phyloP scores from a whole-genome alignment of 2,329 filamentous ascomycete genomes.

The Ophiostoma populinum region DNA sequence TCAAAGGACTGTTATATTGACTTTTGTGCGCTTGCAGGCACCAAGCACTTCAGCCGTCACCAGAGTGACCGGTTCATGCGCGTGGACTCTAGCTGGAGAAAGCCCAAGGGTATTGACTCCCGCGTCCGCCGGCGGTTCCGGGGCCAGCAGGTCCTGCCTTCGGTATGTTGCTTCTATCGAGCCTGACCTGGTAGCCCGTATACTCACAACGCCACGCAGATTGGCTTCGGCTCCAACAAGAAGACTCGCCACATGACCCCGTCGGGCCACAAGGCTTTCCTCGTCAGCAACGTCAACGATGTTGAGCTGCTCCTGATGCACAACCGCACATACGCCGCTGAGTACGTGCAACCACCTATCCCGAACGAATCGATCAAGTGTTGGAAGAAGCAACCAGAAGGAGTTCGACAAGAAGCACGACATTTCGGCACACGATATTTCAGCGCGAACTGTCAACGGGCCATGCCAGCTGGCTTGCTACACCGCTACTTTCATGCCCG shows the following conservation, averaged over 20 bases:
- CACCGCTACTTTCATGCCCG: too few species aligned
- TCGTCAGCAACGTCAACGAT: slow-evolving; percentile 91
- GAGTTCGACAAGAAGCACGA: too few species aligned
- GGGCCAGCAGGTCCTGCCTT: slow-evolving; percentile 91
- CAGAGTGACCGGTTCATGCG: slow-evolving; percentile 96
- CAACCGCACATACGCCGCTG: slow-evolving; percentile 97
- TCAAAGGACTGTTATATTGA: not conserved
- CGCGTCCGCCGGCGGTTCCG: slow-evolving; percentile 93
- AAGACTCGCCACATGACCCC: slow-evolving; percentile 99
- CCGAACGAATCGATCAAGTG: not conserved
- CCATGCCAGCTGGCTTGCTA: too few species aligned
- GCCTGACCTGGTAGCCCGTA: too few species aligned
- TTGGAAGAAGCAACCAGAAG: not conserved
- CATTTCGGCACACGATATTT: too few species aligned
- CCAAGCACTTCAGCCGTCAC: slow-evolving; percentile 90
- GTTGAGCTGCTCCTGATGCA: slow-evolving; percentile 98
- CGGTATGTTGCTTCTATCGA: slow-evolving; percentile 55
- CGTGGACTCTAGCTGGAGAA: slow-evolving; percentile 79
- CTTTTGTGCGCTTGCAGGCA: slow-evolving; percentile 44
- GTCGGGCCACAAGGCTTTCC: slow-evolving; percentile 98
- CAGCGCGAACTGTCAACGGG: too few species aligned
- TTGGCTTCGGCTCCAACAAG: slow-evolving; percentile 98
- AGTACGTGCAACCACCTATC: slow-evolving; percentile 49
- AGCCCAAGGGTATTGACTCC: slow-evolving; percentile 99
- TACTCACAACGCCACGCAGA: slow-evolving; percentile 36